These are phyloP conservation scores for Pelargonium cotyledonis DNA, from an alignment of 441 rosid genomes.

Conservation along the genomic window DNA sequence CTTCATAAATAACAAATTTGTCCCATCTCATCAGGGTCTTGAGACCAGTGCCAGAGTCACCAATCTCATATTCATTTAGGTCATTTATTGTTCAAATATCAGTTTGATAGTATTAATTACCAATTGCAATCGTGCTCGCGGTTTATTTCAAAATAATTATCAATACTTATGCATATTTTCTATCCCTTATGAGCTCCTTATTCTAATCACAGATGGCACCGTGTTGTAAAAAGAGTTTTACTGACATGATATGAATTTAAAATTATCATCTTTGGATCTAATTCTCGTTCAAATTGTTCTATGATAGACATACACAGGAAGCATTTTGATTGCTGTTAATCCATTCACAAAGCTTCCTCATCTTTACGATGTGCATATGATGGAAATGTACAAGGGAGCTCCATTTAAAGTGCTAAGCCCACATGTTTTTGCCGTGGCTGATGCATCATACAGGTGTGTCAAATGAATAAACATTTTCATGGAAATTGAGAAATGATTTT, in stretches of 20 bases:
- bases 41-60: background rate
- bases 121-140: background rate
- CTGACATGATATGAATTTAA: conserved; percentile 3
- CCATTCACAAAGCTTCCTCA: conserved; percentile 64
- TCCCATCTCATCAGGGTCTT: conserved; percentile 4
- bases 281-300: conserved; percentile 27
- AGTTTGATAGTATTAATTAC: background rate
- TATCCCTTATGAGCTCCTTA: background rate
- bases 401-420: conserved; percentile 61
- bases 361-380: conserved; percentile 47
- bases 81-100: background rate
- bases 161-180: background rate
- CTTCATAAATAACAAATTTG: background rate
- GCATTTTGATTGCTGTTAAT: conserved; percentile 67
- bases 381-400: conserved; percentile 55
- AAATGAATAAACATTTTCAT: background rate
- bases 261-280: conserved; percentile 5
- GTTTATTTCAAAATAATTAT: background rate
- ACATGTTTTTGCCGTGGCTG: conserved; percentile 75
- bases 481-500: background rate
- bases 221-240: background rate
- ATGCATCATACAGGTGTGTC: conserved; percentile 58
- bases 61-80: conserved; percentile 8
- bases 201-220: background rate
- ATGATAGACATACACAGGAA: conserved; percentile 68